These are phyloP conservation scores for Quercus mongolica DNA, from an alignment of 306 rosid genomes.

Conservation along the genomic window DNA sequence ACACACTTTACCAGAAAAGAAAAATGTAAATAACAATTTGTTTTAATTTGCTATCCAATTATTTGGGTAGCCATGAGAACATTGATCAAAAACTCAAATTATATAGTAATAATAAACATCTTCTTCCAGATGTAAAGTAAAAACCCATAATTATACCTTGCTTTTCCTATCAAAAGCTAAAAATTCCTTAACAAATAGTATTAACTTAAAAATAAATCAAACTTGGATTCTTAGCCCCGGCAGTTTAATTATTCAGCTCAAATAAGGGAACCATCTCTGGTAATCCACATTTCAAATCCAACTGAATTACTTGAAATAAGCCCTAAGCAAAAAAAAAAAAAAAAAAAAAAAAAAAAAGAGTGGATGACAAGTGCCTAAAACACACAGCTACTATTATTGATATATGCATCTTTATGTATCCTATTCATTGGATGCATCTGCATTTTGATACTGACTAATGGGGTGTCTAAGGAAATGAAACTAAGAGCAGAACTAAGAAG, in stretches of 20 bases:
- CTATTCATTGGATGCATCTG: conserved; percentile 90
- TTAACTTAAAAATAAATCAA: conserved; percentile 23
- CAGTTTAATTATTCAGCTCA: conserved; percentile 11
- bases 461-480: conserved; percentile 99
- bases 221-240: conserved; percentile 17
- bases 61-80: conserved; percentile 24
- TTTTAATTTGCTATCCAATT: conserved; percentile 22
- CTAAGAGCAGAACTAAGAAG: conserved; percentile 90
- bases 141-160: conserved; percentile 19
- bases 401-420: conserved; percentile 85
- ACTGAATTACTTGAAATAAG: no score
- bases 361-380: no score
- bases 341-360: no score
- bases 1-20: no score
- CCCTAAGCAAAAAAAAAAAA: no score
- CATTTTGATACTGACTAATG: conserved; percentile 88
- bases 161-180: background rate
- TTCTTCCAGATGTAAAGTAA: conserved; percentile 13
- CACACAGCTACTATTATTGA: conserved; percentile 32
- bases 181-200: background rate
- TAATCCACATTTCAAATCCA: no score
- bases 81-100: conserved; percentile 25
- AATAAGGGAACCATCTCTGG: no score
- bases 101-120: background rate
- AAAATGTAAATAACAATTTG: background rate